Evolutionary conservation across 768 basidiomycete genomes (phyloP).

Genomic region (Pulveroboletus sp.): DNA sequence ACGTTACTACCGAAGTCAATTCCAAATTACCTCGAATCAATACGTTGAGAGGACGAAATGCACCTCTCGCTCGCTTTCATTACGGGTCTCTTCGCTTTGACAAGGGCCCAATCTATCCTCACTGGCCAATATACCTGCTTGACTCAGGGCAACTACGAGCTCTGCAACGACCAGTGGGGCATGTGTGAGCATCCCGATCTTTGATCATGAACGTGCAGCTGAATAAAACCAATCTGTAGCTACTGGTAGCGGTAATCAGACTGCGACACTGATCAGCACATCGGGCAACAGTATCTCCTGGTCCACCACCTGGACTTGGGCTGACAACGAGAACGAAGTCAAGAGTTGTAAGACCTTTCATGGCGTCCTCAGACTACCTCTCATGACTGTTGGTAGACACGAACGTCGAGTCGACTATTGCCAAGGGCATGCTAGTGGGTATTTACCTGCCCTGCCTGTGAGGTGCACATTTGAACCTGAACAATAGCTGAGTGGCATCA

Average conservation of each 20-base stretch:
- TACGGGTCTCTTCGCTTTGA: slow-evolving; percentile 7
- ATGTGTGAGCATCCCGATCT: slow-evolving; percentile 27
- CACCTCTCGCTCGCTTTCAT: slow-evolving; percentile 12
- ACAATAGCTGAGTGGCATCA: slow-evolving; percentile 38
- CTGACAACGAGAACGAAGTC: slow-evolving; percentile 45
- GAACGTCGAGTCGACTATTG: slow-evolving; percentile 43
- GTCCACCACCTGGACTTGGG: slow-evolving; percentile 53
- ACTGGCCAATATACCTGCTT: slow-evolving; percentile 43
- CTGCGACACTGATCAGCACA: slow-evolving; percentile 41
- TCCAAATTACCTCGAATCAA: background rate
- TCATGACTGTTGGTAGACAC: slow-evolving; percentile 36
- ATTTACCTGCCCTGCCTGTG: background rate
- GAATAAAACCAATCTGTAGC: slow-evolving; percentile 21
- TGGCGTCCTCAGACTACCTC: background rate
- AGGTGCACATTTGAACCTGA: background rate
- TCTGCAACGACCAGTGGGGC: slow-evolving; percentile 61
- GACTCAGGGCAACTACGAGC: slow-evolving; percentile 44
- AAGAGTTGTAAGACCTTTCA: slow-evolving; percentile 46
- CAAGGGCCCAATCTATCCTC: slow-evolving; percentile 22
- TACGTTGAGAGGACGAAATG: slow-evolving; percentile 6
- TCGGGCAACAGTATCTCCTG: slow-evolving; percentile 44
- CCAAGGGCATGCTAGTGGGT: slow-evolving; percentile 46
- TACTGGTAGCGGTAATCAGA: slow-evolving; percentile 46
- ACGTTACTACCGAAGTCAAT: background rate
- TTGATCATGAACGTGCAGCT: background rate